Percentiles rank a stretch among this genome's conserved stretches.
These are phyloP conservation scores for Symbiodinium natans DNA, from an alignment of 73 alveolate genomes.

Conservation along the genomic window DNA sequence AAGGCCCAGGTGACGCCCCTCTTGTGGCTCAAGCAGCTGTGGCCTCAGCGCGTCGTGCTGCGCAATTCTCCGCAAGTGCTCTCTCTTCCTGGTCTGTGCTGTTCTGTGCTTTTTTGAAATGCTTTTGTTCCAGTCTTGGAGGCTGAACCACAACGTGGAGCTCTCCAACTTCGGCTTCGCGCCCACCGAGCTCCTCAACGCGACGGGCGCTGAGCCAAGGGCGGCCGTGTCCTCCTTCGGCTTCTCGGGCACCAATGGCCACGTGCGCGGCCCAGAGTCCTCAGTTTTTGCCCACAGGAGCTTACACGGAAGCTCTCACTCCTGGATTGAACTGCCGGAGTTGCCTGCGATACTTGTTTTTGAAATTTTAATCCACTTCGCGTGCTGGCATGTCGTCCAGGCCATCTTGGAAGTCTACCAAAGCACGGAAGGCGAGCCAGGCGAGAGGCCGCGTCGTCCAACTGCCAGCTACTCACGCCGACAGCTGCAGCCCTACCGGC, in stretches of 20 bases:
- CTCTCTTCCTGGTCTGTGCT: too few relatives aligned
- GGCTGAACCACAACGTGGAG: constrained; percentile 83
- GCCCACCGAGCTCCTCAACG: constrained; percentile 63
- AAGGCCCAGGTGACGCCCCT: constrained; percentile 66
- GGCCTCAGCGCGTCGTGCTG: neutral
- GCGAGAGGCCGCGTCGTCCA: neutral
- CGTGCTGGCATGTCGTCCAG: neutral
- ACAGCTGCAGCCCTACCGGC: constrained; percentile 61
- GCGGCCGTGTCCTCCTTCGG: constrained; percentile 90
- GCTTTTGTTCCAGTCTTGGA: too few relatives aligned
- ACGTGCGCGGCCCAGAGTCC: constrained; percentile 31
- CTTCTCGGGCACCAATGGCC: constrained; percentile 76
- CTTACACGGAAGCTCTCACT: too few relatives aligned
- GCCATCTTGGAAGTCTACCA: neutral
- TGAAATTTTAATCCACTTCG: neutral
- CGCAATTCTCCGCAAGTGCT: too few relatives aligned
- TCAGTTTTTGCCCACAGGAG: neutral
- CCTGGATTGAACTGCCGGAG: too few relatives aligned
- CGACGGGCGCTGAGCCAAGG: neutral
- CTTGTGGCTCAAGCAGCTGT: constrained; percentile 57
- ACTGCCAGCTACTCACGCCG: constrained; percentile 44
- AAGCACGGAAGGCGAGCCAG: neutral
- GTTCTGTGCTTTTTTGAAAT: too few relatives aligned
- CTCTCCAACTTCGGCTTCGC: constrained; percentile 16
- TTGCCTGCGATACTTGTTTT: too few relatives aligned